Conservation (phyloP, 768 basidiomycete species). For the Leccinum arenicola region DNA sequence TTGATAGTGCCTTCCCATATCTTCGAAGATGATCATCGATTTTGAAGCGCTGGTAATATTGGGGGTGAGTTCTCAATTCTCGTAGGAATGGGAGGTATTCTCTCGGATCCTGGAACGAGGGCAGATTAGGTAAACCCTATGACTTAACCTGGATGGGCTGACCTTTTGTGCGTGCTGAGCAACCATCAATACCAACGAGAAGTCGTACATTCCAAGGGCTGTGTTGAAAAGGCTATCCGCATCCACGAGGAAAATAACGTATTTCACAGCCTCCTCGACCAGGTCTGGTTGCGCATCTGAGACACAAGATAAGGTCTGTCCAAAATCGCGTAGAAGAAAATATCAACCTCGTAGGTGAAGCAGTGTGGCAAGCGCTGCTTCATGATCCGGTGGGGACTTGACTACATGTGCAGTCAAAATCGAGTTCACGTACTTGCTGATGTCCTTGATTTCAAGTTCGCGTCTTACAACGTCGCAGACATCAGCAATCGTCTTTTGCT, state of each 20-base stretch:
- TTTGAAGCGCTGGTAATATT: constrained; percentile 79
- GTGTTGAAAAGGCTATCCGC: constrained; percentile 89
- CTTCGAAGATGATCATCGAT: constrained; percentile 92
- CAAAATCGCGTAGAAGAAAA: background rate
- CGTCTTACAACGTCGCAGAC: constrained; percentile 76
- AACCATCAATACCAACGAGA: constrained; percentile 90
- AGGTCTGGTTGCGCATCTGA: constrained; percentile 54
- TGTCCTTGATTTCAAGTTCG: constrained; percentile 68
- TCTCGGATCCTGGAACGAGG: constrained; percentile 76
- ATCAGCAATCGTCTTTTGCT: constrained; percentile 55
- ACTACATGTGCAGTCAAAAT: constrained; percentile 92
- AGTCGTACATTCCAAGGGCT: constrained; percentile 98
- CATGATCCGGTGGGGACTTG: constrained; percentile 88
- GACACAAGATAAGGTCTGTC: background rate
- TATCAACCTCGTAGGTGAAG: constrained; percentile 72
- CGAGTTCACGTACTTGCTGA: constrained; percentile 82
- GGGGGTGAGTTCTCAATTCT: constrained; percentile 72
- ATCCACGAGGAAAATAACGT: constrained; percentile 96
- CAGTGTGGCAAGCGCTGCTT: constrained; percentile 74
- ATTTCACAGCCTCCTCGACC: constrained; percentile 96
- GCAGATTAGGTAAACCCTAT: constrained; percentile 4
- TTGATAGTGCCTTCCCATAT: constrained; percentile 66
- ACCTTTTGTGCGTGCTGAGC: constrained; percentile 98
- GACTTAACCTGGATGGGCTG: background rate
- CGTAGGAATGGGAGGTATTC: constrained; percentile 97